Percentiles rank a stretch among this genome's conserved stretches.
Evolutionary conservation across 768 basidiomycete species (phyloP).

Genomic region (Strobilomyces dryophilus): DNA sequence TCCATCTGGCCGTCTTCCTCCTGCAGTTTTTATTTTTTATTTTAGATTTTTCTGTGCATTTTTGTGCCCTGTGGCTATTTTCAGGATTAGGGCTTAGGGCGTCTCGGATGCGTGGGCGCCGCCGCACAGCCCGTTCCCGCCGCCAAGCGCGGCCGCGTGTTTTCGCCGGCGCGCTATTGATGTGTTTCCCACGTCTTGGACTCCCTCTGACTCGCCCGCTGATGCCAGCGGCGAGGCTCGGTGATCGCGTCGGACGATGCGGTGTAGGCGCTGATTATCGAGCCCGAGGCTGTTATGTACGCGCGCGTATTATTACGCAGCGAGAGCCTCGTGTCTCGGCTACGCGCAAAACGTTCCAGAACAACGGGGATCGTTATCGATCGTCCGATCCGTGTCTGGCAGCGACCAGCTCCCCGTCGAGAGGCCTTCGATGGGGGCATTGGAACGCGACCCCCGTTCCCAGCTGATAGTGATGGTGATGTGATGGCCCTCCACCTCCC

Average conservation of each 20-base stretch:
- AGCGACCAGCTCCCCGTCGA: background rate
- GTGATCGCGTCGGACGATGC: background rate
- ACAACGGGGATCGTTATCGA: slow-evolving; percentile 13
- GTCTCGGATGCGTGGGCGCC: background rate
- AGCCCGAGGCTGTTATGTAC: background rate
- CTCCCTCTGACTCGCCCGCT: background rate
- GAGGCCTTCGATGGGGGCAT: background rate
- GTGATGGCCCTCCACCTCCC: background rate
- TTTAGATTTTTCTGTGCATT: background rate
- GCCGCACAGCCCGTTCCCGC: slow-evolving; percentile 16
- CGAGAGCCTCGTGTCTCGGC: slow-evolving; percentile 2
- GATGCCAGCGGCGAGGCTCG: background rate
- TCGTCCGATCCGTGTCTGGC: slow-evolving; percentile 5
- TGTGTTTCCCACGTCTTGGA: background rate
- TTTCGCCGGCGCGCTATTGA: slow-evolving; percentile 9
- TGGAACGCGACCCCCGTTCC: too few species aligned
- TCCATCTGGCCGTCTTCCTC: background rate
- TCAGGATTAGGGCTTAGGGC: slow-evolving; percentile 32
- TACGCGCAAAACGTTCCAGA: slow-evolving; percentile 5
- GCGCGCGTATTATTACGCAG: slow-evolving; percentile 6
- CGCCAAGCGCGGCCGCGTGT: slow-evolving; percentile 19
- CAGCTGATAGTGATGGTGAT: background rate
- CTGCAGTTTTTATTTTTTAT: background rate
- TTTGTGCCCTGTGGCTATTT: slow-evolving; percentile 2
- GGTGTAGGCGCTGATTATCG: slow-evolving; percentile 1